Conservation (phyloP, 2,329 filamentous ascomycete species). For the Myriosclerotinia duriaeana region DNA sequence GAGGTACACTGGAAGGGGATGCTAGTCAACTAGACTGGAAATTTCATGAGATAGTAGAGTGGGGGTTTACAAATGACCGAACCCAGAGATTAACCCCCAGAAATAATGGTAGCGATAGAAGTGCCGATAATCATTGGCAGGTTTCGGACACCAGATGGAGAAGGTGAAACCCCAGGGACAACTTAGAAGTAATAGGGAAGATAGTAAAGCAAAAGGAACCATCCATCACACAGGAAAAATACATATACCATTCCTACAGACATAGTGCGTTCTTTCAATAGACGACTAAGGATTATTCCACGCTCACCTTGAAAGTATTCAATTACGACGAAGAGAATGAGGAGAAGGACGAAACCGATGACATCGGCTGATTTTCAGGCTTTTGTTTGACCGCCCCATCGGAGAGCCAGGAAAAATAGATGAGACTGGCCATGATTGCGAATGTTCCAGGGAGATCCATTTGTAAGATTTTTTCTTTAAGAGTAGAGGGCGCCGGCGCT, state of each 20-base stretch:
- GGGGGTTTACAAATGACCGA: slow-evolving; percentile 38
- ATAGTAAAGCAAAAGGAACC: slow-evolving; percentile 50
- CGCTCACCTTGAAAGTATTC: slow-evolving; percentile 48
- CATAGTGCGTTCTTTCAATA: slow-evolving; percentile 48
- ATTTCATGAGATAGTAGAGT: no score
- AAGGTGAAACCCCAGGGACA: slow-evolving; percentile 40
- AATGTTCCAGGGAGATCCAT: slow-evolving; percentile 50
- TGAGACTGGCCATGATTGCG: slow-evolving; percentile 47
- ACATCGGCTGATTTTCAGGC: slow-evolving; percentile 46
- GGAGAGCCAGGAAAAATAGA: slow-evolving; percentile 50
- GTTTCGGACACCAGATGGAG: slow-evolving; percentile 42
- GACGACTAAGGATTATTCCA: slow-evolving; percentile 51
- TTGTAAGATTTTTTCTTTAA: slow-evolving; percentile 49
- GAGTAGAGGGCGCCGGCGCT: slow-evolving; percentile 42
- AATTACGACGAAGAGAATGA: slow-evolving; percentile 42
- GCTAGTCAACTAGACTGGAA: neutral
- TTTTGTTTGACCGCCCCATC: slow-evolving; percentile 49
- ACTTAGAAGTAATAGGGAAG: slow-evolving; percentile 54
- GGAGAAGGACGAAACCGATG: slow-evolving; percentile 42
- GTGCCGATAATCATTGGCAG: slow-evolving; percentile 43
- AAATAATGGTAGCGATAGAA: slow-evolving; percentile 41
- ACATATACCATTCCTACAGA: slow-evolving; percentile 45
- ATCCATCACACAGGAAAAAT: slow-evolving; percentile 47
- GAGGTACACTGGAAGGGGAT: slow-evolving; percentile 36
- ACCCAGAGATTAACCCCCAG: slow-evolving; percentile 40